phyloP scores from a whole-genome alignment of 2,329 filamentous ascomycete species.

The Exophiala phaeomuriformis region DNA sequence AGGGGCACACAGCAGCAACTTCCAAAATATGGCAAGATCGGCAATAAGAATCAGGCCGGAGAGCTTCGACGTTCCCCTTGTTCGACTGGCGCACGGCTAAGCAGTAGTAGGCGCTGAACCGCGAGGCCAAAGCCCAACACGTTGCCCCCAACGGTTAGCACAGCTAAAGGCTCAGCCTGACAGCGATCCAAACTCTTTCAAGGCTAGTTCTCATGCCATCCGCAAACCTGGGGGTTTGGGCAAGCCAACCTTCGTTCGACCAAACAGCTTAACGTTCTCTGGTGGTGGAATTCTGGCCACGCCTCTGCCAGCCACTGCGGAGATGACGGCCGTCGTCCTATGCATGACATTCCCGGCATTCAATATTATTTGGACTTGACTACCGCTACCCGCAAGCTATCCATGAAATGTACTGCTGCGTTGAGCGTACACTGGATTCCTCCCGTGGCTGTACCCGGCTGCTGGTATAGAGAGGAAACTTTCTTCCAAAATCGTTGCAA shows the following conservation, averaged over 20 bases:
- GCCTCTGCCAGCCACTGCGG: constrained; percentile 4
- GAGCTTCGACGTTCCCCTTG: neutral
- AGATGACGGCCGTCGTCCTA: constrained; percentile 1
- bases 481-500: no score
- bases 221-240: neutral
- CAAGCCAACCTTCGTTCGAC: neutral
- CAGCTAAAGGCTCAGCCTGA: neutral
- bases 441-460: no score
- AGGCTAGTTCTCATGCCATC: neutral
- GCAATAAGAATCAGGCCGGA: neutral
- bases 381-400: no score
- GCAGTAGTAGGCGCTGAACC: neutral
- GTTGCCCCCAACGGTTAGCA: neutral
- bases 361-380: no score
- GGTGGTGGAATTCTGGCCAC: neutral
- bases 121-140: neutral
- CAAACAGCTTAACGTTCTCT: neutral
- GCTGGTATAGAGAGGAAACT: no score
- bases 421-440: no score
- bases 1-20: no score
- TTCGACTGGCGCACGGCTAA: neutral
- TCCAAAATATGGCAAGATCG: no score
- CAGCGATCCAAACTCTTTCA: neutral
- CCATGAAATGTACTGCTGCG: no score
- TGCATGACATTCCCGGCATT: constrained; percentile 1